phyloP scores from a whole-genome alignment of 805 yeast genomes.

The Saccharomyces mikatae region DNA sequence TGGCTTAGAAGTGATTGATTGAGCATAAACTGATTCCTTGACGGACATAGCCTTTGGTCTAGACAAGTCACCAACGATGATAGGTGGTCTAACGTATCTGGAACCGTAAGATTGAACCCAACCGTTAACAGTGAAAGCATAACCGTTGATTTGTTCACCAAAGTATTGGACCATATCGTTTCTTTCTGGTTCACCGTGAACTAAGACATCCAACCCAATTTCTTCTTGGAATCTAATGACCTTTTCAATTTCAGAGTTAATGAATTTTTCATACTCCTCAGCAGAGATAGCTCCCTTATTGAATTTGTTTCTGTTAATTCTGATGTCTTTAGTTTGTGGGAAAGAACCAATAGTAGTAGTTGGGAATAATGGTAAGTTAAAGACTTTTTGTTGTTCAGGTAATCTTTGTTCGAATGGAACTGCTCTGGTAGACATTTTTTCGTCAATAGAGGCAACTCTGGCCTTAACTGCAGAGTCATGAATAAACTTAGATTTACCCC shows the following conservation, averaged over 20 bases:
- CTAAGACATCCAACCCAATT: constrained; percentile 94
- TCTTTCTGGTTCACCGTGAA: constrained; percentile 99
- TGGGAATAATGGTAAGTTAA: constrained; percentile 97
- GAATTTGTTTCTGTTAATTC: constrained; percentile 97
- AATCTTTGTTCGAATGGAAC: constrained; percentile 82
- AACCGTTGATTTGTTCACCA: constrained; percentile 98
- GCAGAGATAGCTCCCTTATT: constrained; percentile 93
- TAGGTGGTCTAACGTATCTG: constrained; percentile 99
- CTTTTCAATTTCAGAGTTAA: constrained; percentile 89
- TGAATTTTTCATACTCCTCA: constrained; percentile 93
- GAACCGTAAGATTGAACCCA: constrained; percentile 99
- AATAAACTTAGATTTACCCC: constrained; percentile 81
- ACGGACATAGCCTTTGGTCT: constrained; percentile 98
- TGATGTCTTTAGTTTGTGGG: constrained; percentile 99
- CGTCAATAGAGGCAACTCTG: constrained; percentile 73
- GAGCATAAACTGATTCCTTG: constrained; percentile 98
- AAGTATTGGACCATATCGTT: constrained; percentile 99
- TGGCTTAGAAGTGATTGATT: constrained; percentile 89
- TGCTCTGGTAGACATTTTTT: constrained; percentile 72
- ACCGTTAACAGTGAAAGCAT: constrained; percentile 96
- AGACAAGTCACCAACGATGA: constrained; percentile 97
- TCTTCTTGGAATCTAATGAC: constrained; percentile 99
- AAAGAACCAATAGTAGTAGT: constrained; percentile 99
- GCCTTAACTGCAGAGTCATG: constrained; percentile 84
- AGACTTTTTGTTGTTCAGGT: constrained; percentile 74